phyloP scores from a whole-genome alignment of 2,329 filamentous ascomycete genomes.

The Penicillium freii region DNA sequence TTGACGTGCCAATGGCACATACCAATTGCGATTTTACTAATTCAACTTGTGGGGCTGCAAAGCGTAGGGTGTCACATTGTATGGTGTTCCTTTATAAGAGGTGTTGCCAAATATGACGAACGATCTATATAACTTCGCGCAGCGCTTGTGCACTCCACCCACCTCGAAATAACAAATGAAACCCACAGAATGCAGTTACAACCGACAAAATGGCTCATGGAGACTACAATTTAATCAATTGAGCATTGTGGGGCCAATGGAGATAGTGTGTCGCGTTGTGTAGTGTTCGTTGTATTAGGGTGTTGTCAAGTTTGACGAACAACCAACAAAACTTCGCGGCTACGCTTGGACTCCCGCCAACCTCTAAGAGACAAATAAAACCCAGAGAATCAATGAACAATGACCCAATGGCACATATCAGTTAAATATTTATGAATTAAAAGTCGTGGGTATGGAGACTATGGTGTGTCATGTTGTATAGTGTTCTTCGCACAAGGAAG shows the following conservation, averaged over 20 bases:
- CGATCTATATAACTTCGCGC: neutral
- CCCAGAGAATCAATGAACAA: rapidly evolving
- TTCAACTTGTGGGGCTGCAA: neutral
- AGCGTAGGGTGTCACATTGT: neutral
- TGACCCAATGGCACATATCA: neutral
- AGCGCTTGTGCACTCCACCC: neutral
- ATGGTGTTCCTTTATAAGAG: neutral
- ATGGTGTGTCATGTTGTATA: neutral
- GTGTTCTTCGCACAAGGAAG: neutral
- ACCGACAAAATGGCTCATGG: neutral
- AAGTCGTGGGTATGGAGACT: neutral
- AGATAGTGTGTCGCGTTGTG: neutral
- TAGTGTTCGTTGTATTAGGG: neutral
- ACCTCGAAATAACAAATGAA: neutral
- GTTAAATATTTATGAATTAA: neutral
- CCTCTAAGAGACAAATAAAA: neutral
- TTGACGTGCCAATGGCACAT: neutral
- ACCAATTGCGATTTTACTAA: neutral
- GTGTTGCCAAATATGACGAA: neutral
- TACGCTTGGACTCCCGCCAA: neutral
- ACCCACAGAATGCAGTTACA: neutral
- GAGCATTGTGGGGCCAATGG: rapidly evolving
- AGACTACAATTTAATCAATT: neutral
- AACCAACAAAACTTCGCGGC: neutral
- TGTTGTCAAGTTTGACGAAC: neutral